Base-by-base conservation (phyloP, 768 basidiomycete genomes). In the Trametopsis cervina region DNA sequence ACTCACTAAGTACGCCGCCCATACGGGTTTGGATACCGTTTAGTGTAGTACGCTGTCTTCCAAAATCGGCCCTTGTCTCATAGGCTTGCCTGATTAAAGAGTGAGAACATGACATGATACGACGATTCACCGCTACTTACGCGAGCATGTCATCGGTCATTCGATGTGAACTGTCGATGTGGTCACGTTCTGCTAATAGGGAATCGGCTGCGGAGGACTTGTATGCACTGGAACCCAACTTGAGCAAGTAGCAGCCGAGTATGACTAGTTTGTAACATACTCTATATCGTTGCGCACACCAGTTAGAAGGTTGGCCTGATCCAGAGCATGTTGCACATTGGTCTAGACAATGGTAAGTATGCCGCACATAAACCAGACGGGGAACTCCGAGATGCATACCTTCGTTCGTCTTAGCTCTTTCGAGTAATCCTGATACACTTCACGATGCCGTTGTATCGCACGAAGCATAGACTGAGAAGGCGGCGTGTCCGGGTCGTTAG, bases 271-370 rank as follows among this genome's bases (percentile, higher is more conserved):
- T 36, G 15, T 4, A 26, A 57, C 83, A 39, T 57, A 95, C 94
- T 92, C 91, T 55, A 98, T 98, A 58, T 99, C 96, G 56, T 94
- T 92, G 54, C 94, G 77, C 3, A 98, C 94, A 6, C 90, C 91
- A 39, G 78, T 83, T 18, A 99, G 75, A 13, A 99, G 69, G 61
- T 90, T 95, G 1, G 84, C 87, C 60, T 91, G 81, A 58, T 94
- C 86, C 39, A 94, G 66, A 0, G 91, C 90, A 47, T 81, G 74
- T 57, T 90, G 78, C 18, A 92, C 81, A 62, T 89, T 94, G 18
- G 76, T 69, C 92, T 86, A 56, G n/a, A n/a, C n/a, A n/a, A n/a
- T n/a, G n/a, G n/a, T n/a, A 4, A 23, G 43, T 13, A 25, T n/a
- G 29, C 25, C 44, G 25, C 25, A 38, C 36, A 39, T 27, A 21